phyloP scores from a whole-genome alignment of 108 stramenopile genomes.

The Nitzschia putrida region DNA sequence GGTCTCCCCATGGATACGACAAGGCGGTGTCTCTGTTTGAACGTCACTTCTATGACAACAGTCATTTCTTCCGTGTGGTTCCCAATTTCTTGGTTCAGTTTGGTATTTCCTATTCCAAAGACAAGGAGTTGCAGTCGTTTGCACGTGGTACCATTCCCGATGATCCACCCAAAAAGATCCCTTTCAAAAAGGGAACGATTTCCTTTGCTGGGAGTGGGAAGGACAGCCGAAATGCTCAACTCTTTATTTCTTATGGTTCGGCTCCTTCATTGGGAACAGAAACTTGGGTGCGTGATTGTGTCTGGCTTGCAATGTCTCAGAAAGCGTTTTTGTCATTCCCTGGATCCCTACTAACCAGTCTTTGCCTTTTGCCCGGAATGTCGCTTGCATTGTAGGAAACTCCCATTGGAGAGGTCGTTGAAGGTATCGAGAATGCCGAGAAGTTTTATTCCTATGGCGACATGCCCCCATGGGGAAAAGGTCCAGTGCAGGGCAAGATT shows the following conservation, averaged over 20 bases:
- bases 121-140: slow-evolving; percentile 47
- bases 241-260: slow-evolving; percentile 75
- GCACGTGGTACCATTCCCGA: slow-evolving; percentile 39
- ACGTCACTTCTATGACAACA: slow-evolving; percentile 73
- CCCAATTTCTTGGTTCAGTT: slow-evolving; percentile 89
- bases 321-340: no score
- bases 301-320: neutral
- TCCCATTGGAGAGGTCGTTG: slow-evolving; percentile 73
- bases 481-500: slow-evolving; percentile 69
- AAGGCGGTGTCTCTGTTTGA: slow-evolving; percentile 83
- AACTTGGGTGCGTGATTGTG: slow-evolving; percentile 26
- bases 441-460: slow-evolving; percentile 81
- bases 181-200: slow-evolving; percentile 70
- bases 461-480: slow-evolving; percentile 78
- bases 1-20: slow-evolving; percentile 89
- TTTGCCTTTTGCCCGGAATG: neutral
- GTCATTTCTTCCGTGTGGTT: slow-evolving; percentile 77
- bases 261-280: slow-evolving; percentile 55
- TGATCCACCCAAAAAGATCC: slow-evolving; percentile 61
- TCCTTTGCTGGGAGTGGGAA: slow-evolving; percentile 68
- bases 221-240: slow-evolving; percentile 73
- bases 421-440: slow-evolving; percentile 57
- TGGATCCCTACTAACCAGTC: no score
- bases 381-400: slow-evolving; percentile 64
- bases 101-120: slow-evolving; percentile 73